A percentile compares a stretch with the other conserved stretches of the same genome.
Conservation (phyloP, 768 basidiomycete species). For the Podaxis sp. region DNA sequence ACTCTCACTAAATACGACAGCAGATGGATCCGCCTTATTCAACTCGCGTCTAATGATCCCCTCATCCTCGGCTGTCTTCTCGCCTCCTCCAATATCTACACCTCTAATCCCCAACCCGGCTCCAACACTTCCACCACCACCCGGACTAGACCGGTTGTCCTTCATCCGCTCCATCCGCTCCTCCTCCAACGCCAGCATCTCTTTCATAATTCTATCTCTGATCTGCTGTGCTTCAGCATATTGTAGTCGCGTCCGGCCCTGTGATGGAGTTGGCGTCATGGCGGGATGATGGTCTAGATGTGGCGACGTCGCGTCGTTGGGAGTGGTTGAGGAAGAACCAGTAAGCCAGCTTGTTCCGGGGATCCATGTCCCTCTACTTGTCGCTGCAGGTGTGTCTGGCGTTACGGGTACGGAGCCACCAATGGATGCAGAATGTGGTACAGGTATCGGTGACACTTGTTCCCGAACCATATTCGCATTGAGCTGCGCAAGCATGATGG, state of each 20-base stretch:
- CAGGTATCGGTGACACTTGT: conserved; percentile 5
- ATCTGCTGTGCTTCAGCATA: conserved; percentile 85
- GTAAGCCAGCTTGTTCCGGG: conserved; percentile 52
- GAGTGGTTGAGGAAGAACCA: conserved; percentile 14
- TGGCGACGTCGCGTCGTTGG: conserved; percentile 16
- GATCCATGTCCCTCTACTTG: conserved; percentile 37
- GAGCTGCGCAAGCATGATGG: conserved; percentile 96
- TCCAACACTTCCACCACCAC: conserved; percentile 52
- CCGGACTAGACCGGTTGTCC: conserved; percentile 64
- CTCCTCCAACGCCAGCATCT: conserved; percentile 96
- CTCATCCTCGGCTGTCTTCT: conserved; percentile 85
- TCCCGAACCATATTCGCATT: conserved; percentile 75
- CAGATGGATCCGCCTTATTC: conserved; percentile 93
- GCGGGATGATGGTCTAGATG: conserved; percentile 16
- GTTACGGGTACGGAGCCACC: conserved; percentile 16
- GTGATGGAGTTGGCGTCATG: not conserved
- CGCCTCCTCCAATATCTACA: conserved; percentile 10
- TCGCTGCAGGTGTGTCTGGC: not conserved
- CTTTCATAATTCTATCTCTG: conserved; percentile 93
- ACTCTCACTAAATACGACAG: conserved; percentile 92
- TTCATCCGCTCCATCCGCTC: conserved; percentile 94
- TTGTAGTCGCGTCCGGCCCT: conserved; percentile 68
- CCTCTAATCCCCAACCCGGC: conserved; percentile 19
- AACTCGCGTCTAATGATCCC: conserved; percentile 89
- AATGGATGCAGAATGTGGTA: conserved; percentile 10